phyloP scores from a whole-genome alignment of 1,284 basidiomycete species.

The Ganoderma meredithae region DNA sequence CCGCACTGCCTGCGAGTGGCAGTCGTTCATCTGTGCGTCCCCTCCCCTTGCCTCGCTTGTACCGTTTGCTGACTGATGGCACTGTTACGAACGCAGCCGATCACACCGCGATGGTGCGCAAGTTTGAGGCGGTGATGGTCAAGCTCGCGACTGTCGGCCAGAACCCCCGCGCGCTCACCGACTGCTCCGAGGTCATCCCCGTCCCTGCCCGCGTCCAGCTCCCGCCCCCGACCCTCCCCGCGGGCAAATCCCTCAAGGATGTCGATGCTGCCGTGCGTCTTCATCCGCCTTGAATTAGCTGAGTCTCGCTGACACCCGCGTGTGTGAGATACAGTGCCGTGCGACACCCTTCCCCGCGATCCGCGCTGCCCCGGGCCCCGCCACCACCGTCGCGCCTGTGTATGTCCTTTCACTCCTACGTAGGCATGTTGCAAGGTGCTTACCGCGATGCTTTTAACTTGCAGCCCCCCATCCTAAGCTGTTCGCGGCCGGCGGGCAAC shows the following conservation, averaged over 20 bases:
- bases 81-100: background rate
- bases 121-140: constrained; percentile 21
- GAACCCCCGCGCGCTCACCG: constrained; percentile 14
- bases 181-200: constrained; percentile 26
- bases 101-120: constrained; percentile 14
- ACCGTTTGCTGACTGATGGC: too few relatives aligned
- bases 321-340: constrained; percentile 39
- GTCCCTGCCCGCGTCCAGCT: constrained; percentile 15
- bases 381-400: constrained; percentile 37
- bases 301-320: constrained; percentile 23
- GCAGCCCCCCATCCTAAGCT: constrained; percentile 12
- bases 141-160: constrained; percentile 24
- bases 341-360: constrained; percentile 42
- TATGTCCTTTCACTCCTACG: constrained; percentile 5
- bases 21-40: constrained; percentile 45
- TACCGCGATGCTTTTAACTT: too few relatives aligned
- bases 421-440: too few relatives aligned
- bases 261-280: constrained; percentile 37
- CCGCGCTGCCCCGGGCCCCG: constrained; percentile 35
- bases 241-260: constrained; percentile 41
- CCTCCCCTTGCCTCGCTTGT: constrained; percentile 17
- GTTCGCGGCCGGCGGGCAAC: background rate
- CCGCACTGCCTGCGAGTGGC: constrained; percentile 47
- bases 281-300: background rate
- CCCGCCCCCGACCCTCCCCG: constrained; percentile 37